phyloP scores from a whole-genome alignment of 192 early-diverging fungal genomes.

The Obelidium mucronatum region DNA sequence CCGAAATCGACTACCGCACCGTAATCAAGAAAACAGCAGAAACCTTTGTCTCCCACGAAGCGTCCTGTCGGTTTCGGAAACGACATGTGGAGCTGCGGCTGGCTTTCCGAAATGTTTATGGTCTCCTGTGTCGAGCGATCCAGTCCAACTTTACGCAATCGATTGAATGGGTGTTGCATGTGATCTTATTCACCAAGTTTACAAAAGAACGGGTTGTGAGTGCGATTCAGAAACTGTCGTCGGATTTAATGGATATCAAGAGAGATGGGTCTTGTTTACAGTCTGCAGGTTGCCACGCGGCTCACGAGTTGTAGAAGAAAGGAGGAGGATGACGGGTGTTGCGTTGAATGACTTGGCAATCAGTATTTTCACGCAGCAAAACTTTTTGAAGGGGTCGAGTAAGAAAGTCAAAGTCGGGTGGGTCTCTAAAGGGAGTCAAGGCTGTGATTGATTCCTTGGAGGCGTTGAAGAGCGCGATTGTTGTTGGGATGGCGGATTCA shows the following conservation, averaged over 20 bases:
- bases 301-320: slow-evolving; percentile 19
- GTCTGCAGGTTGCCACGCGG: slow-evolving; percentile 49
- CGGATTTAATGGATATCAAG: slow-evolving; percentile 70
- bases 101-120: slow-evolving; percentile 59
- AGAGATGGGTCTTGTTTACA: slow-evolving; percentile 68
- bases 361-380: slow-evolving; percentile 73
- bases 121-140: slow-evolving; percentile 44
- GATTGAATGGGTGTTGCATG: slow-evolving; percentile 40
- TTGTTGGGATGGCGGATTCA: background rate
- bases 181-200: slow-evolving; percentile 71
- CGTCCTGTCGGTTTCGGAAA: no score
- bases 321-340: background rate
- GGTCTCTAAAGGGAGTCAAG: slow-evolving; percentile 17
- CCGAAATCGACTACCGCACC: slow-evolving; percentile 49
- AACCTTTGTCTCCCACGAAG: slow-evolving; percentile 63
- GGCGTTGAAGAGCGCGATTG: background rate
- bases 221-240: slow-evolving; percentile 72
- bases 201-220: slow-evolving; percentile 74
- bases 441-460: slow-evolving; percentile 12
- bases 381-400: slow-evolving; percentile 63
- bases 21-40: slow-evolving; percentile 54
- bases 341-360: slow-evolving; percentile 65
- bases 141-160: slow-evolving; percentile 27
- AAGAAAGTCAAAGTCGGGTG: slow-evolving; percentile 46
- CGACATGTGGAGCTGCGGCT: slow-evolving; percentile 49